A percentile compares a stretch with the other conserved stretches of the same genome.
Evolutionary conservation across 805 yeast species (phyloP).

Genomic region (Scheffersomyces ergatensis): DNA sequence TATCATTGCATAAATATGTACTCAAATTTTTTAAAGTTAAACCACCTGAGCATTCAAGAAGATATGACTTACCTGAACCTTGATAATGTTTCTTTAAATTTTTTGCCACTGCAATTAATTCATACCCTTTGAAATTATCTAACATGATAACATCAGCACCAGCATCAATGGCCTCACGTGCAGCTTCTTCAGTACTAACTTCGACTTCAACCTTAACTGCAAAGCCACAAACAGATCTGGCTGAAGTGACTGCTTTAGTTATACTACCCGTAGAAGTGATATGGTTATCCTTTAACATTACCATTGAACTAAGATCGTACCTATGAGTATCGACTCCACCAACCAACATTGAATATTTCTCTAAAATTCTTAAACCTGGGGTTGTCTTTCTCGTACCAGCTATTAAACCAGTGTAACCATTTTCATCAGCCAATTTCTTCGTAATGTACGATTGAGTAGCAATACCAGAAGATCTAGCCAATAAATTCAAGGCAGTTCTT

Average conservation of each 20-base stretch:
- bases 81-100: conserved; percentile 58
- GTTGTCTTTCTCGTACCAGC: conserved; percentile 99
- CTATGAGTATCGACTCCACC: conserved; percentile 95
- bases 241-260: conserved; percentile 74
- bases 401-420: conserved; percentile 77
- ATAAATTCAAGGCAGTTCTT: conserved; percentile 76
- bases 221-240: conserved; percentile 83
- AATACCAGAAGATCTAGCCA: conserved; percentile 83
- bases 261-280: conserved; percentile 92
- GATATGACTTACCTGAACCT: conserved; percentile 45
- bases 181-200: conserved; percentile 80
- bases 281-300: conserved; percentile 94
- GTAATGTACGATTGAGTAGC: conserved; percentile 72
- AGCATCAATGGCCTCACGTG: conserved; percentile 87
- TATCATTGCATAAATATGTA: conserved; percentile 67
- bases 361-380: conserved; percentile 86
- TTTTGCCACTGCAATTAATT: conserved; percentile 61
- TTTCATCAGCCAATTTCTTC: conserved; percentile 55
- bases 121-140: conserved; percentile 77
- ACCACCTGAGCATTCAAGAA: conserved; percentile 93
- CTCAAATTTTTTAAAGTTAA: conserved; percentile 66
- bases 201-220: conserved; percentile 91
- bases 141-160: conserved; percentile 97
- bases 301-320: conserved; percentile 89
- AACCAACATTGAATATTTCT: conserved; percentile 90